These are phyloP conservation scores for Mallotus repandus DNA, from an alignment of 441 rosid species.

Conservation along the genomic window DNA sequence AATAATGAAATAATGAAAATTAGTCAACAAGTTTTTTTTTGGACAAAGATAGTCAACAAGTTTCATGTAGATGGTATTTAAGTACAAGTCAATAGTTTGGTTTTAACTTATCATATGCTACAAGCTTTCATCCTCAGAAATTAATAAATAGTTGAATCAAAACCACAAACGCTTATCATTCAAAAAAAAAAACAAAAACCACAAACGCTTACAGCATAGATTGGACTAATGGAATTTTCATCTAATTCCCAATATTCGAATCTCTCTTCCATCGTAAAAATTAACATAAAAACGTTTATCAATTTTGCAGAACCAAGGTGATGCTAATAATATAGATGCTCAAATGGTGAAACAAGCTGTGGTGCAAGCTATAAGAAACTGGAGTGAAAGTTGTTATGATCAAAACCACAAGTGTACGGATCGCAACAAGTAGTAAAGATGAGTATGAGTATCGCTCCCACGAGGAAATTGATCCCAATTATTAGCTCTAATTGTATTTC, in stretches of 20 bases:
- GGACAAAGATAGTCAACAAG: too few relatives aligned
- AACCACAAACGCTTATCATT: neutral
- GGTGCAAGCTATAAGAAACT: slow-evolving; percentile 50
- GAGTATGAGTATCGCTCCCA: too few relatives aligned
- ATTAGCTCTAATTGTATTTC: too few relatives aligned
- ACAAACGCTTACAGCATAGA: neutral
- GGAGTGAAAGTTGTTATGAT: slow-evolving; percentile 55
- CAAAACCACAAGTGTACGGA: too few relatives aligned
- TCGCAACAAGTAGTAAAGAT: too few relatives aligned
- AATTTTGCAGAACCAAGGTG: slow-evolving; percentile 38
- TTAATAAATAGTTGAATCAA: neutral
- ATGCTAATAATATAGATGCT: slow-evolving; percentile 44
- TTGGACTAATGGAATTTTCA: neutral
- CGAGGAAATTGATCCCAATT: too few relatives aligned
- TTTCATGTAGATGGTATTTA: too few relatives aligned
- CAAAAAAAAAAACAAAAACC: too few relatives aligned
- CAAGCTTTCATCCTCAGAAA: neutral
- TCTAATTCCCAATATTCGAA: too few relatives aligned
- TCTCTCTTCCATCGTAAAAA: too few relatives aligned
- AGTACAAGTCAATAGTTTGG: neutral
- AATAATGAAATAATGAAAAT: too few relatives aligned
- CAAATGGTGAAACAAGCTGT: slow-evolving; percentile 70
- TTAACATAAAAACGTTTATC: neutral
- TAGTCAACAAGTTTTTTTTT: too few relatives aligned
- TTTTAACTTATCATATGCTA: neutral